Evolutionary conservation across 139 green algal genomes (phyloP).

Genomic region (Picochlorum sp.): DNA sequence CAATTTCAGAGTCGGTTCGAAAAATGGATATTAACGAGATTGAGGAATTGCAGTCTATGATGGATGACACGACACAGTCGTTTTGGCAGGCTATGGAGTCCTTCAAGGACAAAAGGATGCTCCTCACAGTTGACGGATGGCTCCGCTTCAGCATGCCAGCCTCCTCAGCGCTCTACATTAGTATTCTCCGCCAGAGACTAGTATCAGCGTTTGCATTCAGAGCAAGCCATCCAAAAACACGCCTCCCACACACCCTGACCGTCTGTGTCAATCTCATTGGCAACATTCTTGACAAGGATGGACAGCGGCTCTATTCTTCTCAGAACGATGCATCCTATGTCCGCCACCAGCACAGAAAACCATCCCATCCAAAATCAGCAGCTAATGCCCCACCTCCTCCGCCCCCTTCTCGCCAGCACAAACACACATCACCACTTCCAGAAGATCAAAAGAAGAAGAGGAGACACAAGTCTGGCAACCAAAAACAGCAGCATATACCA

Average conservation of each 20-base stretch:
- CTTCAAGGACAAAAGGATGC: neutral
- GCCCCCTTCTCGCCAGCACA: too few relatives aligned
- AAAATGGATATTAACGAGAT: neutral
- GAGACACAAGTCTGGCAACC: too few relatives aligned
- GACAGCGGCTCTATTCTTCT: neutral
- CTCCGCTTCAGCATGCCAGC: conserved; percentile 14
- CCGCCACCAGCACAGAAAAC: too few relatives aligned
- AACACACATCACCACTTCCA: too few relatives aligned
- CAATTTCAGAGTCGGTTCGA: neutral
- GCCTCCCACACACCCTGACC: conserved; percentile 4
- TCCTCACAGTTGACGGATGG: conserved; percentile 41
- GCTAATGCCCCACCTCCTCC: too few relatives aligned
- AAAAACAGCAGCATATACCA: too few relatives aligned
- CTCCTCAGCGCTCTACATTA: conserved; percentile 9
- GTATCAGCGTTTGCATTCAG: conserved; percentile 30
- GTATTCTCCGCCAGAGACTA: conserved; percentile 31
- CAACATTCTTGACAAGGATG: neutral
- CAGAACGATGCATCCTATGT: too few relatives aligned
- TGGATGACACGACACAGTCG: neutral
- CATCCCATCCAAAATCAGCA: too few relatives aligned
- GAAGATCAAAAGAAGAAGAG: too few relatives aligned
- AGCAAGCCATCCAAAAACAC: conserved; percentile 16
- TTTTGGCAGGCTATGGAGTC: neutral
- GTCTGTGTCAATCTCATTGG: neutral
- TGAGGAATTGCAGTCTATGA: too few relatives aligned